Percentiles rank a stretch among this genome's conserved stretches.
These are phyloP conservation scores for Stephanocyclus meneghinianus DNA, from an alignment of 352 stramenopile genomes.

Conservation along the genomic window DNA sequence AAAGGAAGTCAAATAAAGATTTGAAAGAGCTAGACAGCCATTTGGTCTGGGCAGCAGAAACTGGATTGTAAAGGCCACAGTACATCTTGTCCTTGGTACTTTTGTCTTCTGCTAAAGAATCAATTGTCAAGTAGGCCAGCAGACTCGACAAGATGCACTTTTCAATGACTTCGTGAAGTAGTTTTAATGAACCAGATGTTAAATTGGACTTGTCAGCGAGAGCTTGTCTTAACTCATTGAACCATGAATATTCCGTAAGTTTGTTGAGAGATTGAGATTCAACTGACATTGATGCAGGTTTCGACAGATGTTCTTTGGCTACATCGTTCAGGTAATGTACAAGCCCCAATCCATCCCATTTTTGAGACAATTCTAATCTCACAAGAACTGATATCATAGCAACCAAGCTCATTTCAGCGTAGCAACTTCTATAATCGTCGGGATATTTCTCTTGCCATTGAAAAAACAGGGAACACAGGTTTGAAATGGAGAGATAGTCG, in stretches of 20 bases:
- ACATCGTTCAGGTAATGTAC: slow-evolving; percentile 6
- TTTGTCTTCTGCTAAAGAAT: slow-evolving; percentile 4
- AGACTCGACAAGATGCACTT: slow-evolving; percentile 26
- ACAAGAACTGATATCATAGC: slow-evolving; percentile 64
- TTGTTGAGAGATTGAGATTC: neutral
- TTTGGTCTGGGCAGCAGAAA: slow-evolving; percentile 33
- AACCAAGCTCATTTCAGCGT: slow-evolving; percentile 66
- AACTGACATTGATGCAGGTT: neutral
- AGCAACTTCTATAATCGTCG: slow-evolving; percentile 72
- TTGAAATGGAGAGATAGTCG: slow-evolving; percentile 54
- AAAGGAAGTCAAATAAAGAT: slow-evolving; percentile 27
- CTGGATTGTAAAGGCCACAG: slow-evolving; percentile 42
- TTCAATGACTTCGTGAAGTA: slow-evolving; percentile 33
- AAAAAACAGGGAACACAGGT: slow-evolving; percentile 60
- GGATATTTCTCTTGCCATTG: slow-evolving; percentile 61
- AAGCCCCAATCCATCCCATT: slow-evolving; percentile 41
- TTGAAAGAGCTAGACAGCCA: slow-evolving; percentile 36
- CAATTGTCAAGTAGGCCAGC: slow-evolving; percentile 27
- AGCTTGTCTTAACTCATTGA: slow-evolving; percentile 18
- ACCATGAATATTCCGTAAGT: slow-evolving; percentile 18
- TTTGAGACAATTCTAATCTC: slow-evolving; percentile 58
- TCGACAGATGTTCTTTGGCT: neutral
- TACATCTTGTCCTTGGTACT: slow-evolving; percentile 1
- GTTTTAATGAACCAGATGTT: neutral
- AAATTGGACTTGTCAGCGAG: neutral